Evolutionary conservation across 352 stramenopile genomes (phyloP), one percentile per base, ranked within the genome.

Genomic region (Phytophthora crassamura): DNA sequence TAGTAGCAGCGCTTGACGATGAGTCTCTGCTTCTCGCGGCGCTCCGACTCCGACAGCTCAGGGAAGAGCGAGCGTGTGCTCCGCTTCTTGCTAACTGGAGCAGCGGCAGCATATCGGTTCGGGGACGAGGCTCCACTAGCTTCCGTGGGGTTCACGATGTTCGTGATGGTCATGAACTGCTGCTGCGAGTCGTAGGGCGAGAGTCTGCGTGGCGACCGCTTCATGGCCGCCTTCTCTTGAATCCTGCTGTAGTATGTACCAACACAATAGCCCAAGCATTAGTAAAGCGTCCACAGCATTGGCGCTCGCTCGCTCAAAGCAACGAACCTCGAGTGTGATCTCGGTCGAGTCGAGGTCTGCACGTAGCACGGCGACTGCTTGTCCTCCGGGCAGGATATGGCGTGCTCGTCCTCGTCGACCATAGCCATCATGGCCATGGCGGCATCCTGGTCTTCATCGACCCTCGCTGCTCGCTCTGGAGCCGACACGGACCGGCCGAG

Each of bases 1-100:
- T 90, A 90, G 77, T 90, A 90, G 72, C 78, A 88, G 8, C 77
- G 74, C 67, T 87, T 85, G 58, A 88, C 82, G 61, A 89, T 88
- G 55, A 88, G 80, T 5, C 82, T 80, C 71, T 90, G 82, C 64
- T 89, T 89, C 7, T 75, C 76, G 36, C 82, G 82, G 4, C 78
- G 75, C 15, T 88, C 77, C 2, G 81, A 75, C 42, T 90, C 82
- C 3, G 75, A 77, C n/a, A 66, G 47, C 9, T 67, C 59, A 0
- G 78, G 64, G 33, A 80, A 80, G 5, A 86, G 65, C 35, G 74
- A 74, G 10, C 78, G 78, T 18, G 74, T 88, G 65, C 81, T 90
- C 22, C 78, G 65, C 43, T 84, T 84, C 64, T 81, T 84, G 64
- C 53, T 25, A 3, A 25, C 22, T 25, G 22, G 22, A 25, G 22